Conservation (phyloP, 2,329 filamentous ascomycete genomes). For the Cryphonectria naterciae region DNA sequence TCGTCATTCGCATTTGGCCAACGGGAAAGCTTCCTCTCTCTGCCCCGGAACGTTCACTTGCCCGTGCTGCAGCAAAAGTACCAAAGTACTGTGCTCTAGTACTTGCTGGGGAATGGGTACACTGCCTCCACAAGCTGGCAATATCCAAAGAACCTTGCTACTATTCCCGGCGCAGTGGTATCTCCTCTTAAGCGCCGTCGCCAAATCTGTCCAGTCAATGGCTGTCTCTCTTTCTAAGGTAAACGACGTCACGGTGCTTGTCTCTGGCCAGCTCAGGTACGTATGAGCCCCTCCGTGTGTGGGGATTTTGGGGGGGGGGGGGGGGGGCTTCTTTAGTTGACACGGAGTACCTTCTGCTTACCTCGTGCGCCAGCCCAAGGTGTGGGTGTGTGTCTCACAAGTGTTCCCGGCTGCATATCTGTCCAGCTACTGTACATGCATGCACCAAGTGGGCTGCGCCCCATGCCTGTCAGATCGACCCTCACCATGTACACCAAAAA, state of each 20-base stretch:
- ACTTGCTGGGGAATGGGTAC: not conserved
- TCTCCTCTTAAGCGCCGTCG: conserved; percentile 23
- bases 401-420: conserved; percentile 16
- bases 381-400: conserved; percentile 1
- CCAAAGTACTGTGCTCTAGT: not conserved
- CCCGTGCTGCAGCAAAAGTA: conserved; percentile 11
- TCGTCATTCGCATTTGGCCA: conserved; percentile 1
- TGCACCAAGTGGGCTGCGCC: conserved; percentile 26
- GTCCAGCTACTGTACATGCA: conserved; percentile 18
- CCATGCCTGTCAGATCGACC: conserved; percentile 27
- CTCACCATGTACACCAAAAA: conserved; percentile 14
- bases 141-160: conserved; percentile 2
- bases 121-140: conserved; percentile 4
- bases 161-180: conserved; percentile 15
- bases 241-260: conserved; percentile 26
- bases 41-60: not conserved
- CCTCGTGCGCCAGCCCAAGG: conserved; percentile 4
- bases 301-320: not conserved
- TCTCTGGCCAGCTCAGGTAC: conserved; percentile 9
- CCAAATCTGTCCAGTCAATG: conserved; percentile 19
- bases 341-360: conserved; percentile 17
- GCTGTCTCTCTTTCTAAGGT: conserved; percentile 6
- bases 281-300: conserved; percentile 11
- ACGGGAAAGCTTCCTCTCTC: not conserved
- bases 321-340: conserved; percentile 9